These are phyloP conservation scores for Yarrowia yakushimensis DNA, from an alignment of 805 yeast species.

Conservation along the genomic window DNA sequence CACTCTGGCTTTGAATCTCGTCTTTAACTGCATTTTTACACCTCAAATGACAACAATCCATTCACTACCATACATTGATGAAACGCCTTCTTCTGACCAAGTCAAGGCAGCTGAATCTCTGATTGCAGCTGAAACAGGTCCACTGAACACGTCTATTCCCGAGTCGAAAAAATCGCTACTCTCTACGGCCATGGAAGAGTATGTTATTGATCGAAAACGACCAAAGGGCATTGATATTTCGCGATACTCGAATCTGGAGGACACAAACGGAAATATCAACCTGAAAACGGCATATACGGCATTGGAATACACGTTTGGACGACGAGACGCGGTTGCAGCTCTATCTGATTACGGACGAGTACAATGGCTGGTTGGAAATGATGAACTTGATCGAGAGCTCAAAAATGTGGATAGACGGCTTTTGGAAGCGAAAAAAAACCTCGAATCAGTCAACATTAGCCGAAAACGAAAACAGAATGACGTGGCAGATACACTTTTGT, in stretches of 20 bases:
- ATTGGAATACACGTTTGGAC: slow-evolving; percentile 32
- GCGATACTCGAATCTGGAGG: slow-evolving; percentile 32
- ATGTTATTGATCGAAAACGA: slow-evolving; percentile 1
- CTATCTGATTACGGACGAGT: slow-evolving; percentile 34
- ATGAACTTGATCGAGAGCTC: slow-evolving; percentile 32
- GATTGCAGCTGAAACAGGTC: slow-evolving; percentile 12
- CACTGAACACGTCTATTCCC: background rate
- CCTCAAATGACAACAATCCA: background rate
- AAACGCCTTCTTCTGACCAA: slow-evolving; percentile 4
- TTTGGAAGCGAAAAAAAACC: background rate
- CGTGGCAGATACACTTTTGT: slow-evolving; percentile 1
- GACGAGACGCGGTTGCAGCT: slow-evolving; percentile 34
- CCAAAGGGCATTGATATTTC: slow-evolving; percentile 32
- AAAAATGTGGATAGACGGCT: slow-evolving; percentile 30
- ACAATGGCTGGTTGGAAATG: slow-evolving; percentile 37
- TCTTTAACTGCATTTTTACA: too few species aligned
- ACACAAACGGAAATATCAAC: slow-evolving; percentile 28
- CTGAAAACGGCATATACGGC: slow-evolving; percentile 32
- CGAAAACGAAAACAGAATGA: slow-evolving; percentile 5
- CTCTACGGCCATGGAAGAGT: slow-evolving; percentile 16
- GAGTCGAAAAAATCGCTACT: background rate
- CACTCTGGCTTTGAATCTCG: too few species aligned
- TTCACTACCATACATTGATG: slow-evolving; percentile 26
- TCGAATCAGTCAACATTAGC: background rate
- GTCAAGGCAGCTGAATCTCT: slow-evolving; percentile 14